Base-by-base conservation (phyloP, 345 rosid genomes). In the Populus davidiana region DNA sequence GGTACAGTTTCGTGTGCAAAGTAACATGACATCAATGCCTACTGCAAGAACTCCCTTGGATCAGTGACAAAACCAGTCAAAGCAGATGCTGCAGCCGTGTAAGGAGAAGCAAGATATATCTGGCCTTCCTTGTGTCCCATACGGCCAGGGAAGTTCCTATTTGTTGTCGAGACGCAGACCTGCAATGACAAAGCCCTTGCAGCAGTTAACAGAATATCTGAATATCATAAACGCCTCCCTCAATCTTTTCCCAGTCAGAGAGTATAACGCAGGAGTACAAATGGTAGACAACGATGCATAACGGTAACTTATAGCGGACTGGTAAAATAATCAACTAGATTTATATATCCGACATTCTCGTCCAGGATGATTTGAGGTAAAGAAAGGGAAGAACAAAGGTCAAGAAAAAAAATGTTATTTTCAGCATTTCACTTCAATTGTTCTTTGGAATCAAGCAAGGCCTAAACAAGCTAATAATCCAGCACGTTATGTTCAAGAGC, bases 101-200 rank as follows among this genome's bases (percentile, higher is more conserved):
- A 94, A 0, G 98, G 98, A 16, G 99, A 96, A 33, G 97, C 99
- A 29, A 94, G 90, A 85, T 96, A 94, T 61, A 96, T 91, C 85
- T 94, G 94, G 31, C 99, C 99, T 91, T 96, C 99, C 86, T 80
- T 96, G 90, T 96, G 98, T 43, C 99, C 99, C 99, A 96, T 96
- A 72, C 98, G 86, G 17, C 99, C 99, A 0, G 99, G 99, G 90
- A 96, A 96, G 87, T 96, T 96, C 88, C 99, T 86, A 82, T 96
- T 96, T n/a, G 98, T 91, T 2, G 96, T 88, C 2, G 93, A 90
- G 36, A 91, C 92, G 66, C 96, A 91, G 17, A 90, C 93, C 96
- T 91, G 86, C 65, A 75, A 35, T 9, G 23, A 49, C 56, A 56
- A 43, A 54, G 25, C n/a, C 35, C 69, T 56, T 68, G 29, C 25